A percentile compares a stretch with the other conserved stretches of the same genome.
Evolutionary conservation across 495 filamentous ascomycete genomes (phyloP).

Genomic region (Neurospora sp.): DNA sequence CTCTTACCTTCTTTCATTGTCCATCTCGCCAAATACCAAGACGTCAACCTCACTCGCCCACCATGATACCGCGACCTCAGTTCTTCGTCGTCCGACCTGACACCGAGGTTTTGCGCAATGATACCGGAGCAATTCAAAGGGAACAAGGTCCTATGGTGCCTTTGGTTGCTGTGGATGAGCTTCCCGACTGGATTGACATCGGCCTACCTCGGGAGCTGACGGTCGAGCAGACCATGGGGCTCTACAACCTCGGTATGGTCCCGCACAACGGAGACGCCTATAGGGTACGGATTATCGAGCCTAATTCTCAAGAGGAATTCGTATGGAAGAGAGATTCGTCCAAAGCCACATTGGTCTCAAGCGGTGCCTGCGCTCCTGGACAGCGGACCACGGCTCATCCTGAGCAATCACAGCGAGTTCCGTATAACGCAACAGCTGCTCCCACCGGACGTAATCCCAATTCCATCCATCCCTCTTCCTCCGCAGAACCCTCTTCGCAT

Average conservation of each 20-base stretch:
- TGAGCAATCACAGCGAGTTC: not conserved
- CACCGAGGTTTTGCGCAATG: constrained; percentile 4
- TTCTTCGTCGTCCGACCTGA: constrained; percentile 30
- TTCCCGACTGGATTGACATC: constrained; percentile 31
- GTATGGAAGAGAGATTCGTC: not conserved
- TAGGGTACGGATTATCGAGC: constrained; percentile 14
- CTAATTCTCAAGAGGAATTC: not conserved
- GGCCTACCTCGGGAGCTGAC: constrained; percentile 30
- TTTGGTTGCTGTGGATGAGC: constrained; percentile 35
- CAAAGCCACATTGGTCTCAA: not conserved
- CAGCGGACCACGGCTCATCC: not conserved
- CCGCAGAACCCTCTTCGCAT: not conserved
- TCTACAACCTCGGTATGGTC: constrained; percentile 29
- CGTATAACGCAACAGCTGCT: not conserved
- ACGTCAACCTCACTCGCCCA: not conserved
- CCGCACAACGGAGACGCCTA: constrained; percentile 20
- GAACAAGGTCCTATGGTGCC: constrained; percentile 30
- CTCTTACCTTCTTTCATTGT: not conserved
- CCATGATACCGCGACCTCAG: constrained; percentile 6
- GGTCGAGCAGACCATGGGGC: constrained; percentile 26
- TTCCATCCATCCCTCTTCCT: not conserved
- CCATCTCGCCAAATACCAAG: not conserved
- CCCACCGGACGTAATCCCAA: not conserved
- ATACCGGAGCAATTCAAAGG: constrained; percentile 5
- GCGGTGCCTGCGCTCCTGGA: not conserved